Conservation (phyloP, 2,329 filamentous ascomycete genomes). For the Mycosphaerella sp. region DNA sequence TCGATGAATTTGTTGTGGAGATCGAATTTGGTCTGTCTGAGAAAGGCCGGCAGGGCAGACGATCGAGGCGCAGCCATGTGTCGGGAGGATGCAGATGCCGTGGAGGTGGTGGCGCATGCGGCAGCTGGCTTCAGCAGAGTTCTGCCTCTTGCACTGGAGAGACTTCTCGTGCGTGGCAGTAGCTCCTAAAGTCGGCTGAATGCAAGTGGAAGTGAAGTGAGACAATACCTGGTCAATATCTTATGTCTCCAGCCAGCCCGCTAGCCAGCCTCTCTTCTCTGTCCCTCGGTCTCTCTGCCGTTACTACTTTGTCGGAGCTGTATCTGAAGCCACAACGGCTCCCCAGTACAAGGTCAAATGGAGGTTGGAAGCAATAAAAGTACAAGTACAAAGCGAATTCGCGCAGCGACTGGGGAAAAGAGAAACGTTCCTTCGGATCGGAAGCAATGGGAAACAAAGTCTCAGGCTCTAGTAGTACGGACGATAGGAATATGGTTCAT, state of each 20-base stretch:
- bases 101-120: slow-evolving; percentile 11
- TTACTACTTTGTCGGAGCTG: too few species aligned
- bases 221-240: not conserved
- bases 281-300: not conserved
- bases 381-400: not conserved
- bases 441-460: not conserved
- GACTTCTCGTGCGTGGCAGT: not conserved
- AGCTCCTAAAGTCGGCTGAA: not conserved
- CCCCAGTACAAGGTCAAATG: too few species aligned
- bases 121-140: slow-evolving; percentile 1
- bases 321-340: too few species aligned
- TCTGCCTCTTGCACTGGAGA: not conserved
- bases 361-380: not conserved
- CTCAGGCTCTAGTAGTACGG: too few species aligned
- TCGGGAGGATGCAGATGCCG: slow-evolving; percentile 6
- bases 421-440: not conserved
- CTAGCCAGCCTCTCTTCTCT: too few species aligned
- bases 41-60: slow-evolving; percentile 42
- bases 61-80: slow-evolving; percentile 15
- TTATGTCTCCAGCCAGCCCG: too few species aligned
- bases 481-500: not conserved
- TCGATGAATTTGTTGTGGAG: slow-evolving; percentile 55
- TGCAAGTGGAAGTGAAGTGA: not conserved
- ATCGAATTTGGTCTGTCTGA: slow-evolving; percentile 48
- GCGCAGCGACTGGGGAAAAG: too few species aligned